A percentile compares a stretch with the other conserved stretches of the same genome.
These are phyloP conservation scores for Guillardia theta DNA, from an alignment of 78 protist genomes.

Conservation along the genomic window DNA sequence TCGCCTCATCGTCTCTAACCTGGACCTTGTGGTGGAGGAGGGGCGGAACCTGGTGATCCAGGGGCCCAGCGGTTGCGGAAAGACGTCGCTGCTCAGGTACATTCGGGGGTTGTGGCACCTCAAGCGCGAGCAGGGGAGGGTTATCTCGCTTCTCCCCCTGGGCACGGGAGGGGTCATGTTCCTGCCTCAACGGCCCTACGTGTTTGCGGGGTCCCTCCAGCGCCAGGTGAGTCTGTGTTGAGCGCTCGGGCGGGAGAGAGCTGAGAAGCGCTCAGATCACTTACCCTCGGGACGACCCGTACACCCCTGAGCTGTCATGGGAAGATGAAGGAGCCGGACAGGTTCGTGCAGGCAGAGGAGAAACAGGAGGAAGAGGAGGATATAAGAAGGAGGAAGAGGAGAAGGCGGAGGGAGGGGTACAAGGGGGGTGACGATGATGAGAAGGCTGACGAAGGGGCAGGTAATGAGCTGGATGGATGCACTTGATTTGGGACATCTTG, in stretches of 20 bases:
- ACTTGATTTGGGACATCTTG: neutral
- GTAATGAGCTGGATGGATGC: neutral
- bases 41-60: neutral
- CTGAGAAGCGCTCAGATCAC: too few relatives aligned
- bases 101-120: conserved; percentile 10
- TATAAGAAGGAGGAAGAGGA: too few relatives aligned
- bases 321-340: conserved; percentile 30
- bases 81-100: conserved; percentile 35
- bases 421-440: too few relatives aligned
- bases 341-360: too few relatives aligned
- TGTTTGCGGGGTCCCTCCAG: conserved; percentile 6
- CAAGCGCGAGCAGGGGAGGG: neutral
- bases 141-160: neutral
- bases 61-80: conserved; percentile 9
- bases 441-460: neutral
- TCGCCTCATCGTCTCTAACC: neutral
- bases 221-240: too few relatives aligned
- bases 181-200: conserved; percentile 37
- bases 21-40: neutral
- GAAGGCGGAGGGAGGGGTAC: too few relatives aligned
- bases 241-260: too few relatives aligned
- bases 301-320: conserved; percentile 23
- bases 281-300: conserved; percentile 29
- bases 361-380: too few relatives aligned
- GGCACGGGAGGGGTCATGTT: neutral